phyloP scores from a whole-genome alignment of 257 asterid genomes.

The Rehmannia glutinosa region DNA sequence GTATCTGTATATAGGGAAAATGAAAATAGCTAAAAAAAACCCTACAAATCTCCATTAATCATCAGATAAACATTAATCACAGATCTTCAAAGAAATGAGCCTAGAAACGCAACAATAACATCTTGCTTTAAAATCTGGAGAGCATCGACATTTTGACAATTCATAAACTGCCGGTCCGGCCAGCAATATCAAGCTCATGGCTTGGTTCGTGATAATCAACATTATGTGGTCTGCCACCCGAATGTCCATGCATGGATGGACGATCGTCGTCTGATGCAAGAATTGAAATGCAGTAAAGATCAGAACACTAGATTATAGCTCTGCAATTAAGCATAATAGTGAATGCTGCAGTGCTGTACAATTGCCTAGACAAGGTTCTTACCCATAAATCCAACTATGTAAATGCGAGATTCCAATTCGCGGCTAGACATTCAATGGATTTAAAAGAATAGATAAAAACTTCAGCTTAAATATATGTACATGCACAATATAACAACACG shows the following conservation, averaged over 20 bases:
- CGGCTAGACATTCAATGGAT: no score
- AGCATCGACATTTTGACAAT: slow-evolving; percentile 27
- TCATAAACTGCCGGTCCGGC: slow-evolving; percentile 31
- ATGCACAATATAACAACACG: background rate
- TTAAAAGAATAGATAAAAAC: no score
- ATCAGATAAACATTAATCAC: slow-evolving; percentile 14
- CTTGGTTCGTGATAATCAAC: slow-evolving; percentile 21
- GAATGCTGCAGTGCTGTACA: background rate
- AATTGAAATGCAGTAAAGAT: background rate
- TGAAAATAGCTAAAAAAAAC: background rate
- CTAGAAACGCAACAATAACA: slow-evolving; percentile 22
- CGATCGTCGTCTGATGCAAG: slow-evolving; percentile 45
- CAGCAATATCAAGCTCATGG: slow-evolving; percentile 31
- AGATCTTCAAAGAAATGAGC: background rate
- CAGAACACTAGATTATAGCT: background rate
- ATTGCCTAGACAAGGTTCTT: background rate
- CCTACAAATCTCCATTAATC: slow-evolving; percentile 9
- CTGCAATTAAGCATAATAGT: background rate
- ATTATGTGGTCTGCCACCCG: slow-evolving; percentile 16
- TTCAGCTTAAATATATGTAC: background rate
- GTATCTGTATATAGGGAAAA: slow-evolving; percentile 4
- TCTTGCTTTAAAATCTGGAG: slow-evolving; percentile 22
- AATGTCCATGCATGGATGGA: slow-evolving; percentile 18
- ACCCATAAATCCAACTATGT: no score
- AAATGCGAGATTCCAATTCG: no score